A percentile compares a stretch with the other conserved stretches of the same genome.
Conservation (phyloP, 345 rosid genomes). For the Mangifera indica region DNA sequence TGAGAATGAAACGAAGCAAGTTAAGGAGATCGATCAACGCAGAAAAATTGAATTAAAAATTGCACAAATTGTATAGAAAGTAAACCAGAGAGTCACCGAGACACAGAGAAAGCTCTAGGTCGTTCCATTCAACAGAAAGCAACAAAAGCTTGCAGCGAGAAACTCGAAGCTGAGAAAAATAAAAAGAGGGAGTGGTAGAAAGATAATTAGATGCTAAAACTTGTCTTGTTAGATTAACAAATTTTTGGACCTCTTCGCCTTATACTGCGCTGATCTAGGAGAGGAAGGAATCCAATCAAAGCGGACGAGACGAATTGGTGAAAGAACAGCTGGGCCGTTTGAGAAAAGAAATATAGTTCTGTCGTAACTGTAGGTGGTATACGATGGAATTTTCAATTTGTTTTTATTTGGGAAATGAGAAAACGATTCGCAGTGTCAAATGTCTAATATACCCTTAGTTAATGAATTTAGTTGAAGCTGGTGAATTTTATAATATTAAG, state of each 20-base stretch:
- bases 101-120: conserved; percentile 34
- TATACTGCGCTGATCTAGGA: conserved; percentile 19
- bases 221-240: neutral
- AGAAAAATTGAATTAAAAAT: conserved; percentile 14
- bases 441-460: conserved; percentile 3
- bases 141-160: conserved; percentile 44
- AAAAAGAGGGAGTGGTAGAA: conserved; percentile 27
- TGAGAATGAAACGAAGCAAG: conserved; percentile 19
- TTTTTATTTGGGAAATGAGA: conserved; percentile 7
- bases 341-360: conserved; percentile 31
- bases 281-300: conserved; percentile 30
- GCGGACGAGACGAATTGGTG: conserved; percentile 25
- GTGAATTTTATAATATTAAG: no score
- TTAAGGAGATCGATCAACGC: conserved; percentile 18
- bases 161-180: conserved; percentile 20
- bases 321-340: no score
- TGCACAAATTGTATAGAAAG: conserved; percentile 32
- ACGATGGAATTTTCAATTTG: conserved; percentile 25
- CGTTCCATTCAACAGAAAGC: conserved; percentile 67
- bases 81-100: conserved; percentile 21
- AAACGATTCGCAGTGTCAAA: neutral
- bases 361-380: conserved; percentile 44
- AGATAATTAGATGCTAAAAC: conserved; percentile 20
- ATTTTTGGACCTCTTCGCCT: conserved; percentile 23
- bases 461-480: neutral